Conservation (phyloP, 257 asterid species). For the Capsicum rhomboideum region DNA sequence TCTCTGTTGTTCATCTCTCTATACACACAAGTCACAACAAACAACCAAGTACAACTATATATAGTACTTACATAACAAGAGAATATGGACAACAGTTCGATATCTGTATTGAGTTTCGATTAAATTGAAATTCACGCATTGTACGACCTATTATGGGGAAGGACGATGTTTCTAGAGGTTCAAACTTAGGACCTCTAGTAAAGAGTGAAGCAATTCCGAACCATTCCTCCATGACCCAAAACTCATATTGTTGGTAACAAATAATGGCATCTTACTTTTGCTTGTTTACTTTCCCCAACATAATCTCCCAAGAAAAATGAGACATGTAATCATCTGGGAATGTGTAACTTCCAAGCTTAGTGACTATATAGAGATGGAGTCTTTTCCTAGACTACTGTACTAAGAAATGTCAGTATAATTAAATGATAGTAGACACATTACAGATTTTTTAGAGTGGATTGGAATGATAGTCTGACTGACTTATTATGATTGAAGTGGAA, state of each 20-base stretch:
- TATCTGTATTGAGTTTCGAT: no score
- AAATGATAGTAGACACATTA: background rate
- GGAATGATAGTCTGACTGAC: background rate
- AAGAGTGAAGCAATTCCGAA: no score
- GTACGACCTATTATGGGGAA: no score
- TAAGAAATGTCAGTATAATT: background rate
- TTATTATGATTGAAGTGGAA: background rate
- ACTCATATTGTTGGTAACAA: no score
- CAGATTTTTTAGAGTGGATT: background rate
- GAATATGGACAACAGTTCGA: background rate
- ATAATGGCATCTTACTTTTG: no score
- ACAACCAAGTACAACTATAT: background rate
- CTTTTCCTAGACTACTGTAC: background rate
- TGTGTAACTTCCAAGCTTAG: background rate
- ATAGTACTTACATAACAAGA: background rate
- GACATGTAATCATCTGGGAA: background rate
- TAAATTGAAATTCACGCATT: no score
- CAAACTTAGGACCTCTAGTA: no score
- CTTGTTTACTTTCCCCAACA: no score
- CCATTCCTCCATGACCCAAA: no score
- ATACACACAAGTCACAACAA: background rate
- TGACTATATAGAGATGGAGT: background rate
- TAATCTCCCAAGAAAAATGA: no score
- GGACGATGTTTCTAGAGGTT: no score
- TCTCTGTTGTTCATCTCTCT: background rate